Evolutionary conservation across 495 filamentous ascomycete species (phyloP).

Genomic region (Neurospora sp.): DNA sequence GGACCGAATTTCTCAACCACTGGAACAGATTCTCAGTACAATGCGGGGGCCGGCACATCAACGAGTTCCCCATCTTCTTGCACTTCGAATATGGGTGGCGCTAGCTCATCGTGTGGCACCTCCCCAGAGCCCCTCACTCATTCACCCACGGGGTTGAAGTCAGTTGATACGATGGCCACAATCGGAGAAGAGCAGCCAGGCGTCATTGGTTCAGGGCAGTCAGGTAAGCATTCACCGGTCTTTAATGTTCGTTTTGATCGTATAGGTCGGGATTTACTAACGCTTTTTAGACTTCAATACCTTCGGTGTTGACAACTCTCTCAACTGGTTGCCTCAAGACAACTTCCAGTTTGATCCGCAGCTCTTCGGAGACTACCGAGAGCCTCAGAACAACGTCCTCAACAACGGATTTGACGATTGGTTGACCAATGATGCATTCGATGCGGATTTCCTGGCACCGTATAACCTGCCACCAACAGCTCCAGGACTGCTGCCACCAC

Average conservation of each 20-base stretch:
- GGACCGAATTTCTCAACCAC: conserved; percentile 37
- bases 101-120: conserved; percentile 70
- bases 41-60: conserved; percentile 22
- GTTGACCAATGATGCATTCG: conserved; percentile 61
- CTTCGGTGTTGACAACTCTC: conserved; percentile 23
- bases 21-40: conserved; percentile 50
- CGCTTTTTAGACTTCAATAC: conserved; percentile 1
- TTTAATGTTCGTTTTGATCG: neutral
- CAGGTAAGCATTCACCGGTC: conserved; percentile 9
- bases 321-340: conserved; percentile 80
- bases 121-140: conserved; percentile 46
- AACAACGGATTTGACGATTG: conserved; percentile 17
- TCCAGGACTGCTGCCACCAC: conserved; percentile 14
- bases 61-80: conserved; percentile 57
- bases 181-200: conserved; percentile 44
- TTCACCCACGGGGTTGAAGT: conserved; percentile 47
- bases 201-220: conserved; percentile 14
- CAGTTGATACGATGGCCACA: conserved; percentile 46
- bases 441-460: conserved; percentile 64
- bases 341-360: conserved; percentile 84
- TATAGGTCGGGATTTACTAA: neutral
- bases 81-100: conserved; percentile 37
- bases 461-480: conserved; percentile 53
- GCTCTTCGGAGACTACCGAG: conserved; percentile 87
- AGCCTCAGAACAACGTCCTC: conserved; percentile 69